Evolutionary conservation across 257 asterid species (phyloP), one percentile per base, ranked within the genome.

Genomic region (Striga asiatica): DNA sequence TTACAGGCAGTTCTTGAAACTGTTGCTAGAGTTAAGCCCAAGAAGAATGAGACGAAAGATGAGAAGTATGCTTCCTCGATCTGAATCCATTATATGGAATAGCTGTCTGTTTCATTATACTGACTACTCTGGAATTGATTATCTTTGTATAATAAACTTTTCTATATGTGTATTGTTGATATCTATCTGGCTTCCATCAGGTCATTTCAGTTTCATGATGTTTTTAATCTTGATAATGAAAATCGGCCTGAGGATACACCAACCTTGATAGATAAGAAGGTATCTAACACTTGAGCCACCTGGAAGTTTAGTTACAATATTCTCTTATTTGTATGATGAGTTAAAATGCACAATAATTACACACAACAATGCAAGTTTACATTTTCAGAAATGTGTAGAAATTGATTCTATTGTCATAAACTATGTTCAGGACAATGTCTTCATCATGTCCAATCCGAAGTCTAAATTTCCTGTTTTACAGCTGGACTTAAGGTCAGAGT

Each of bases 1-100:
- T 66, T 60, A 42, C 88, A 86, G 94, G 96, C 94, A 54, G 84
- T 81, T 74, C 65, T 86, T 70, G 96, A 83, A 74, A 81, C 88
- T 65, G 92, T 86, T 75, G 96, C 96, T 47, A 75, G 94, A 72
- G 81, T 86, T 50, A 75, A 69, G 85, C 71, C 80, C 76, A 86
- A 86, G 85, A 86, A 81, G 70, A 86, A 83, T 48, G 94, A 79
- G 54, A 81, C 89, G 2, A 85, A 73, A 66, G 85, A 81, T 54
- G 94, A 80, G 50, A 85, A 83, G 96, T 86, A 78, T 54, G 69
- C 65, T 63, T 66, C 66, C 71, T 58, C 50, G 42, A 48, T 39
- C 35, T 51, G 34, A 45, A 49, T 49, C 22, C 13, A 35, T 29
- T 35, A 49, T 19, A 59, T 65, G 51, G 9, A 50, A 49, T 34